phyloP scores from a whole-genome alignment of 306 rosid genomes.

The Calophaca sinica region DNA sequence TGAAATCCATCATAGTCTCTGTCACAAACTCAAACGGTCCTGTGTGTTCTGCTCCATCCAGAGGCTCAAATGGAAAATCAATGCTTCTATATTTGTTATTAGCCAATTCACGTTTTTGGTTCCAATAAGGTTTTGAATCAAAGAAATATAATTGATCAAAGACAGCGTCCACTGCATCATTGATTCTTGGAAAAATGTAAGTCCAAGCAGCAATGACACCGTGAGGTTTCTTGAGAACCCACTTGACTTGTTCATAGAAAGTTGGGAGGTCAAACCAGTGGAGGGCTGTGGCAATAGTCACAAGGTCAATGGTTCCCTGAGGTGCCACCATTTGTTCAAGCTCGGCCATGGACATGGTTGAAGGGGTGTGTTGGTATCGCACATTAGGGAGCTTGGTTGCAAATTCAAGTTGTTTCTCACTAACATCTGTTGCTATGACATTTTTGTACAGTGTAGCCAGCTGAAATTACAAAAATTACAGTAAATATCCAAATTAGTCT shows the following conservation, averaged over 20 bases:
- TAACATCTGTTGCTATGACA: constrained; percentile 75
- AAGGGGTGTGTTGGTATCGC: constrained; percentile 59
- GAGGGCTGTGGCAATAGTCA: constrained; percentile 75
- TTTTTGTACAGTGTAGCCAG: constrained; percentile 63
- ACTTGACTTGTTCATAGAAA: constrained; percentile 66
- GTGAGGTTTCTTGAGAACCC: constrained; percentile 71
- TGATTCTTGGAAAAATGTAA: constrained; percentile 64
- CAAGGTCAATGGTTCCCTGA: constrained; percentile 65
- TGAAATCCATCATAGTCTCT: constrained; percentile 61
- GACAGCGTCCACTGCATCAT: constrained; percentile 47
- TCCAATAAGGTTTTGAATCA: constrained; percentile 62
- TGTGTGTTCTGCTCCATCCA: constrained; percentile 64
- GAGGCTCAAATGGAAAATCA: constrained; percentile 76
- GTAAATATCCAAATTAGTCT: too few species aligned
- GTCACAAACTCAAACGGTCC: constrained; percentile 73
- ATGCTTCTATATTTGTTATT: constrained; percentile 59
- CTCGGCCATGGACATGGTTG: constrained; percentile 60
- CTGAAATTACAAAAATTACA: constrained; percentile 48
- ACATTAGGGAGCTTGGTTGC: constrained; percentile 69
- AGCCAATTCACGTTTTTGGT: constrained; percentile 54
- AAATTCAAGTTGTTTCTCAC: constrained; percentile 61
- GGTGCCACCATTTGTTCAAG: constrained; percentile 58
- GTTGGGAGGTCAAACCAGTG: constrained; percentile 77
- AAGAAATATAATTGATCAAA: constrained; percentile 45
- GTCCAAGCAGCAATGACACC: constrained; percentile 85